phyloP scores from a whole-genome alignment of 2,329 filamentous ascomycete genomes.

The Pseudocercospora eumusae region DNA sequence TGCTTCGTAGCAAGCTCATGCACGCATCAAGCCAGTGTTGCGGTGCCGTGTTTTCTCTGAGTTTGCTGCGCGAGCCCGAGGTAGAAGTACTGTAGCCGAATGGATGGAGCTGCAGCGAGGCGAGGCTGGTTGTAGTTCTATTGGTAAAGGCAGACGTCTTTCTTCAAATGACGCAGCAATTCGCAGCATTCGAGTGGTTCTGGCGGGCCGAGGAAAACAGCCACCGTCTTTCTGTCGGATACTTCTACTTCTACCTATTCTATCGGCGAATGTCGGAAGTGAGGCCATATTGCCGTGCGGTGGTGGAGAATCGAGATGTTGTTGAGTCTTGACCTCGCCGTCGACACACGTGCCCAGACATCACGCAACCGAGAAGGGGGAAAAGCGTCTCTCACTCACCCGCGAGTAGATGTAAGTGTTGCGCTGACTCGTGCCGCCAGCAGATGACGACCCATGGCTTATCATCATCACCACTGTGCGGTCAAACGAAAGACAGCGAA shows the following conservation, averaged over 20 bases:
- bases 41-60: too few species aligned
- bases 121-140: background rate
- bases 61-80: too few species aligned
- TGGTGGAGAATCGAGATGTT: slow-evolving; percentile 5
- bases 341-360: background rate
- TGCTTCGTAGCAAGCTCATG: slow-evolving; percentile 6
- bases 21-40: background rate
- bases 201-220: slow-evolving; percentile 4
- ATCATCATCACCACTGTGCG: background rate
- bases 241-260: too few species aligned
- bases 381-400: slow-evolving; percentile 1
- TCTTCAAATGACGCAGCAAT: slow-evolving; percentile 1
- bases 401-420: background rate
- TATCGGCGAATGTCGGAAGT: slow-evolving; percentile 9
- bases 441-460: slow-evolving; percentile 3
- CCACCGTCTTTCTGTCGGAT: background rate
- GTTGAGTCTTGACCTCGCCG: background rate
- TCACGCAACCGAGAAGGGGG: background rate
- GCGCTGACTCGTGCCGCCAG: slow-evolving; percentile 4
- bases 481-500: background rate
- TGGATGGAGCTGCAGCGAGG: slow-evolving; percentile 1
- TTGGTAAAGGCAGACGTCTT: background rate
- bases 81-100: background rate
- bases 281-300: slow-evolving; percentile 10
- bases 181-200: background rate